These are phyloP conservation scores for Backusella luteola DNA, from an alignment of 192 early-diverging fungal species.

Conservation along the genomic window DNA sequence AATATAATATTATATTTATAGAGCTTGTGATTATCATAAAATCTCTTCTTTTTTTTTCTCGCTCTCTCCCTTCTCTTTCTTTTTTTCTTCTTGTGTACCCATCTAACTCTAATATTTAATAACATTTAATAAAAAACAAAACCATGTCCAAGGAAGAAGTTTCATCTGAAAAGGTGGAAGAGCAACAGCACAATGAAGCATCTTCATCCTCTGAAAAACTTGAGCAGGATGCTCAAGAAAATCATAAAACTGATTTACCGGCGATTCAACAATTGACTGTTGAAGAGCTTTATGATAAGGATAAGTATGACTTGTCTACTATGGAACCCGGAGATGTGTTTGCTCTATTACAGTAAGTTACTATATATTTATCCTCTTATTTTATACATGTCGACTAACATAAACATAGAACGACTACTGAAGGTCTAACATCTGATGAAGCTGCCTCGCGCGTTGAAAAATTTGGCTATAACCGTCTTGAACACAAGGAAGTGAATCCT, in stretches of 20 bases:
- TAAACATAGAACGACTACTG: conserved; percentile 43
- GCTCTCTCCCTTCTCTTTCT: not conserved
- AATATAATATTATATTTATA: not conserved
- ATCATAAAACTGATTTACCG: not conserved
- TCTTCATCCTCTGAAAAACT: not conserved
- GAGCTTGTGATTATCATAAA: not conserved
- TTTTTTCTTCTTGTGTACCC: not conserved
- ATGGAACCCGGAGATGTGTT: conserved; percentile 74
- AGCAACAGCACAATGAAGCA: not conserved
- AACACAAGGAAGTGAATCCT: conserved; percentile 79
- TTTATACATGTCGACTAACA: not conserved
- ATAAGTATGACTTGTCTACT: conserved; percentile 75
- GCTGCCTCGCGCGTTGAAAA: conserved; percentile 61
- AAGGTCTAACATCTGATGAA: conserved; percentile 63
- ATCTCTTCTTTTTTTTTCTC: not conserved
- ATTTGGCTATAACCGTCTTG: conserved; percentile 71
- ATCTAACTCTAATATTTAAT: not conserved
- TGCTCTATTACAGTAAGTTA: conserved; percentile 57
- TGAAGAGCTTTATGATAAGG: conserved; percentile 78
- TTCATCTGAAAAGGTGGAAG: conserved; percentile 3
- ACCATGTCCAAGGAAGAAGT: not conserved
- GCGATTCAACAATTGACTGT: conserved; percentile 48
- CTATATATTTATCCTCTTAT: not conserved
- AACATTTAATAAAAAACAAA: not conserved
- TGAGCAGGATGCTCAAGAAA: not conserved